Evolutionary conservation across 352 stramenopile genomes (phyloP), one percentile per base, ranked within the genome.

Genomic region (Phytopythium boreale): DNA sequence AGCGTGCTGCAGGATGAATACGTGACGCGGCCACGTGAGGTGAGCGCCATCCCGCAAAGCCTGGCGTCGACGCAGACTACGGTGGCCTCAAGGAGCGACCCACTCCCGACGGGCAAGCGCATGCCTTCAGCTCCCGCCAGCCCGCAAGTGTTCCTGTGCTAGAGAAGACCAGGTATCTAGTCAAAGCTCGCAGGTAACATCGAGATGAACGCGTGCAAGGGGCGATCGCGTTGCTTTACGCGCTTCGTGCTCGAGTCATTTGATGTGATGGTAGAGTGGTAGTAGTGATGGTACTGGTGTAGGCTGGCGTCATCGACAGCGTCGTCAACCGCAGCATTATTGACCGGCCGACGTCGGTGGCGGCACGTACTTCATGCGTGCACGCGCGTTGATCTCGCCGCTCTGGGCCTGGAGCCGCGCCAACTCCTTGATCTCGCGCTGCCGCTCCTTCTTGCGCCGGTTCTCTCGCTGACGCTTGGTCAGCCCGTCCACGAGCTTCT

Each of bases 381-480:
- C 83, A 52, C 83, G 83, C 17, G 84, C 84, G 64, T 95, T 73
- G 47, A 93, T 62, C 7, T 87, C 86, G 49, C 86, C 69, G 31
- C 87, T 77, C 57, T 93, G 86, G 2, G 84, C 84, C 63, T 91
- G 76, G 29, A 72, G 79, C 29, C 86, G 82, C 56, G 84, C 69
- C 55, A 88, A 34, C 34, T 93, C 86, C 66, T 90, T 92, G 37
- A 89, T 75, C 71, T 93, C 82, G 17, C 80, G 81, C 62, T 91
- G 77, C 22, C 83, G 81, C 62, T 95, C 84, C 51, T 88, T 89
- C 67, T 90, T 89, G 55, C 86, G 86, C 34, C 82, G 83, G 58
- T 71, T 90, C 66, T 95, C 83, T 2, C 86, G 84, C 71, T 94
- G 85, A 37, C 82, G 77, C 70, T 94, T 94, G 15, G 83, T 95